Evolutionary conservation across 2,329 filamentous ascomycete genomes (phyloP).

Genomic region (Beauveria pseudobassiana): DNA sequence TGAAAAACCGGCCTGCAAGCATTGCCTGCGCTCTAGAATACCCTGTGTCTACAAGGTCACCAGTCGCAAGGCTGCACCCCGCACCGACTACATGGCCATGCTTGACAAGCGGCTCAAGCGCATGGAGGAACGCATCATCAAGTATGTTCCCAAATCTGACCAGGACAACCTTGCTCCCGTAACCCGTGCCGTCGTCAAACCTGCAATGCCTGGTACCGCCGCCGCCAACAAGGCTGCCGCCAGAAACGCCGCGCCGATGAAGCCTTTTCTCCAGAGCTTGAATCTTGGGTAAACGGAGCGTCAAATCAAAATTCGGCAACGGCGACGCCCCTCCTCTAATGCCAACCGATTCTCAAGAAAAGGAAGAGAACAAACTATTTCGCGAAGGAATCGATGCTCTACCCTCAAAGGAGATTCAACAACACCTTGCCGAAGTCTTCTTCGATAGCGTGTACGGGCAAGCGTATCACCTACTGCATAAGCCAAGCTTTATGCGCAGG

Average conservation of each 20-base stretch:
- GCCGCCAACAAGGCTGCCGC: slow-evolving; percentile 35
- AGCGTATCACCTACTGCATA: slow-evolving; percentile 88
- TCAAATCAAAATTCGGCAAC: slow-evolving; percentile 39
- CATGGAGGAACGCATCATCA: slow-evolving; percentile 97
- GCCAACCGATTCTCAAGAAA: slow-evolving; percentile 51
- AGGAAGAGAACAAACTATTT: slow-evolving; percentile 69
- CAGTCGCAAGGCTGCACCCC: slow-evolving; percentile 82
- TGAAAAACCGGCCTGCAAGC: slow-evolving; percentile 95
- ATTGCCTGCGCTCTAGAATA: slow-evolving; percentile 84
- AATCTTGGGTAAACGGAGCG: slow-evolving; percentile 66
- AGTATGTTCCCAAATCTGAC: slow-evolving; percentile 84
- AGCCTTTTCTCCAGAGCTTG: slow-evolving; percentile 75
- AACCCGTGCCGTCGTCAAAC: slow-evolving; percentile 77
- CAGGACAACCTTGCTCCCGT: slow-evolving; percentile 59
- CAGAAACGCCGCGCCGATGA: slow-evolving; percentile 81
- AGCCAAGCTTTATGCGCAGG: slow-evolving; percentile 93
- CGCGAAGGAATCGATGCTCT: slow-evolving; percentile 77
- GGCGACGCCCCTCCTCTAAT: slow-evolving; percentile 34
- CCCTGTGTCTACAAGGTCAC: slow-evolving; percentile 98
- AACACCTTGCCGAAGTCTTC: slow-evolving; percentile 88
- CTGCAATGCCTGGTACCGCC: slow-evolving; percentile 54
- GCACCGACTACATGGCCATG: slow-evolving; percentile 99
- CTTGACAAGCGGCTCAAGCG: slow-evolving; percentile 89
- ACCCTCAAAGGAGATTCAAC: slow-evolving; percentile 79
- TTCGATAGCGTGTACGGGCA: slow-evolving; percentile 96